phyloP scores from a whole-genome alignment of 441 rosid genomes.

The Pelargonium australe region DNA sequence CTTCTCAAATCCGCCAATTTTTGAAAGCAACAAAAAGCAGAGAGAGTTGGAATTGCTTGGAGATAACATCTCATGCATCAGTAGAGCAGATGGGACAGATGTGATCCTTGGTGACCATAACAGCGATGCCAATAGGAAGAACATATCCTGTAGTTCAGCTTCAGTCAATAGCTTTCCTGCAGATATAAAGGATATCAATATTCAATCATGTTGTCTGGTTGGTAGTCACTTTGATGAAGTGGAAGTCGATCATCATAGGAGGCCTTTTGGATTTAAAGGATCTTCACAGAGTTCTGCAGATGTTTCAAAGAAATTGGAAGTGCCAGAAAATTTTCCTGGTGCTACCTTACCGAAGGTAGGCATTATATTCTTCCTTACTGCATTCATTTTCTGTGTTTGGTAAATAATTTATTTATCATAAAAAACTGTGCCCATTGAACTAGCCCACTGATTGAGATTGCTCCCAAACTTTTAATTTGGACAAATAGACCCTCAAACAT shows the following conservation, averaged over 20 bases:
- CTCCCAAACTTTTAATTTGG: background rate
- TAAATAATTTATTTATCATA: background rate
- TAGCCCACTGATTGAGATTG: background rate
- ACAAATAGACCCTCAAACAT: background rate
- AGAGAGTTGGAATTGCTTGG: slow-evolving; percentile 21
- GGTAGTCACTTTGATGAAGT: slow-evolving; percentile 14
- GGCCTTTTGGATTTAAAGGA: slow-evolving; percentile 12
- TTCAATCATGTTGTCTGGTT: slow-evolving; percentile 14
- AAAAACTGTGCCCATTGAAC: background rate
- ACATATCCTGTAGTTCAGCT: slow-evolving; percentile 18
- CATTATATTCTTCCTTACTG: slow-evolving; percentile 8
- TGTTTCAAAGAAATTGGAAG: slow-evolving; percentile 24
- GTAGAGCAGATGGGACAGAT: slow-evolving; percentile 15
- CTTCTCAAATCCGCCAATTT: slow-evolving; percentile 3
- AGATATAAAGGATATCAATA: slow-evolving; percentile 4
- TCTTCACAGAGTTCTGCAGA: slow-evolving; percentile 15
- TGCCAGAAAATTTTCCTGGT: slow-evolving; percentile 23
- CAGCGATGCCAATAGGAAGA: slow-evolving; percentile 17
- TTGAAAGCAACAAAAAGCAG: slow-evolving; percentile 15
- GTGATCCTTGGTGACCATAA: slow-evolving; percentile 13
- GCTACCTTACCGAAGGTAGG: slow-evolving; percentile 22
- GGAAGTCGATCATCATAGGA: slow-evolving; percentile 15
- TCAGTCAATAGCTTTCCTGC: slow-evolving; percentile 20
- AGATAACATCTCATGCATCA: slow-evolving; percentile 28
- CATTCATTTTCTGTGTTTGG: background rate